Evolutionary conservation across 2,329 filamentous ascomycete genomes (phyloP).

Genomic region (Colletotrichum euphorbiae): DNA sequence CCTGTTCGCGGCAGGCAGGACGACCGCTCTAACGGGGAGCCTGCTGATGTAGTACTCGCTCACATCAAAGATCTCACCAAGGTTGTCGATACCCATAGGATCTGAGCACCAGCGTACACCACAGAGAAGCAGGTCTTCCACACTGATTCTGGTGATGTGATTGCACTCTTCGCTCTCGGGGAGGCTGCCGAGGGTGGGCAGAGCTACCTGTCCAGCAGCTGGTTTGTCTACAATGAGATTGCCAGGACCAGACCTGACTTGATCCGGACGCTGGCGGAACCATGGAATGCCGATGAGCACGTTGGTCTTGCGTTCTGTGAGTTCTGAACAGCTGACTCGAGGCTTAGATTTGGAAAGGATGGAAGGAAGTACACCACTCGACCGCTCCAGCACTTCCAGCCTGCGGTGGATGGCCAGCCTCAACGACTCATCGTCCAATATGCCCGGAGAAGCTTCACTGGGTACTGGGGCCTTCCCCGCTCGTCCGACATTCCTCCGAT

Average conservation of each 20-base stretch:
- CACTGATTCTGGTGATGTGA: conserved; percentile 69
- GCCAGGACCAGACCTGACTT: conserved; percentile 69
- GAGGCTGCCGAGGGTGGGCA: conserved; percentile 65
- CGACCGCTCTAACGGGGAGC: conserved; percentile 55
- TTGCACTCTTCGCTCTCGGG: conserved; percentile 67
- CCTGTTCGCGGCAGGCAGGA: conserved; percentile 65
- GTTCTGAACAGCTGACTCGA: not conserved
- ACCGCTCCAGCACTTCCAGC: conserved; percentile 68
- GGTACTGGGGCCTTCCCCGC: conserved; percentile 67
- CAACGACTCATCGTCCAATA: conserved; percentile 71
- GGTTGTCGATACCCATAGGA: conserved; percentile 49
- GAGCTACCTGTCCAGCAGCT: conserved; percentile 68
- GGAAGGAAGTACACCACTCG: conserved; percentile 58
- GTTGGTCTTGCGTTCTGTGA: conserved; percentile 9
- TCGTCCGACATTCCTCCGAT: conserved; percentile 66
- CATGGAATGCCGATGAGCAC: conserved; percentile 60
- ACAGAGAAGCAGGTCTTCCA: conserved; percentile 73
- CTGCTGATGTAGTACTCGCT: conserved; percentile 63
- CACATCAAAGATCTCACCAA: conserved; percentile 72
- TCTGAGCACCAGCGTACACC: conserved; percentile 70
- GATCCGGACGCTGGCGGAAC: conserved; percentile 65
- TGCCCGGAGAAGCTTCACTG: conserved; percentile 67
- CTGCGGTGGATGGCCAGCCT: conserved; percentile 55
- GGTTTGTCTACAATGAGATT: conserved; percentile 72
- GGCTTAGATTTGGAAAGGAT: conserved; percentile 61